Percentiles rank a stretch among this genome's conserved stretches.
Evolutionary conservation across 2,329 filamentous ascomycete genomes (phyloP).

Genomic region (Pezicula rhizophila): DNA sequence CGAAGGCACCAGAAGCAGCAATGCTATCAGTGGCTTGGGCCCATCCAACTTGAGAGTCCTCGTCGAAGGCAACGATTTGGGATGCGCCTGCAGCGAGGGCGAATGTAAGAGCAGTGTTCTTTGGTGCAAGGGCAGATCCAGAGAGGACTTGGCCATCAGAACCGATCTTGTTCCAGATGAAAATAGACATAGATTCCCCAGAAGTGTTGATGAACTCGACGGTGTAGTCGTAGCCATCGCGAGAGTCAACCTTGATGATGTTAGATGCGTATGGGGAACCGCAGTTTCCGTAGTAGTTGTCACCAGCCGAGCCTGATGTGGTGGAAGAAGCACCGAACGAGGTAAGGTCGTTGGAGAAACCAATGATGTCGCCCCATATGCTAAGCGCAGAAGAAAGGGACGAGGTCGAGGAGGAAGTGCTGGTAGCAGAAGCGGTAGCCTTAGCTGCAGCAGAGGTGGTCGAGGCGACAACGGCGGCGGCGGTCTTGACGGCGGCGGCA

Average conservation of each 20-base stretch:
- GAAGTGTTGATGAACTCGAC: constrained; percentile 20
- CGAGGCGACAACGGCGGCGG: constrained; percentile 1
- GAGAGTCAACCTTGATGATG: constrained; percentile 19
- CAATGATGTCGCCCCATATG: constrained; percentile 15
- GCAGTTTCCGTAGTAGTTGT: constrained; percentile 17
- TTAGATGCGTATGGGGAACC: constrained; percentile 24
- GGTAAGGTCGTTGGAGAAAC: constrained; percentile 16
- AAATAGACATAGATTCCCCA: constrained; percentile 15
- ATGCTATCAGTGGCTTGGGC: constrained; percentile 10
- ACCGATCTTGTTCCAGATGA: constrained; percentile 25
- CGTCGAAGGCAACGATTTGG: constrained; percentile 21
- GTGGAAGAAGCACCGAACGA: constrained; percentile 13
- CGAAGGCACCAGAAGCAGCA: constrained; percentile 16
- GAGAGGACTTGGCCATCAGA: constrained; percentile 9
- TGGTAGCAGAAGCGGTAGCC: constrained; percentile 3
- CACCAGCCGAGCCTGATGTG: constrained; percentile 6
- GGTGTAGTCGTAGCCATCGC: constrained; percentile 18
- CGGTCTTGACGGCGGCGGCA: not conserved
- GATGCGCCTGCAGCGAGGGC: constrained; percentile 14
- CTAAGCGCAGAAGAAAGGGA: not conserved
- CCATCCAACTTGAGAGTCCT: constrained; percentile 21
- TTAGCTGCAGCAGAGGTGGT: not conserved
- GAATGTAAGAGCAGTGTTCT: constrained; percentile 19
- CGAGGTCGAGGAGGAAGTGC: not conserved
- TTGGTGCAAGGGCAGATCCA: constrained; percentile 21